Evolutionary conservation across 2,329 filamentous ascomycete genomes (phyloP).

Genomic region (Cordyceps pruinosa): DNA sequence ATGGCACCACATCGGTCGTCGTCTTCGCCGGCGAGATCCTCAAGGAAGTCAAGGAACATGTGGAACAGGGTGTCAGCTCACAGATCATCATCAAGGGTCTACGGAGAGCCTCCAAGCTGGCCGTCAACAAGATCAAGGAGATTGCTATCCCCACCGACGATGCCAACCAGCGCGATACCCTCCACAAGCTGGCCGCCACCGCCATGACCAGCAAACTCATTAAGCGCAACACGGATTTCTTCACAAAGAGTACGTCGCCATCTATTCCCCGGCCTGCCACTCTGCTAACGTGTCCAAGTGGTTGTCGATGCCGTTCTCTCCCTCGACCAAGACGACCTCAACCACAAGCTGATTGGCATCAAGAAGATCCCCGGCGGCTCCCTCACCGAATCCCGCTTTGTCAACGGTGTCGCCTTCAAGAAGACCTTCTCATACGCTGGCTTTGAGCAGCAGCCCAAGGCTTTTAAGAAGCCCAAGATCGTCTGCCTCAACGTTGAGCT

Average conservation of each 20-base stretch:
- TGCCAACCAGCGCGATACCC: constrained; percentile 76
- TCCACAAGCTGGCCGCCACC: constrained; percentile 82
- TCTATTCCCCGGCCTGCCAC: neutral
- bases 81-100: constrained; percentile 97
- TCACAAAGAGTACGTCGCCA: constrained; percentile 75
- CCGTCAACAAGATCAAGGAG: constrained; percentile 98
- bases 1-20: constrained; percentile 95
- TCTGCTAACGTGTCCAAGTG: constrained; percentile 52
- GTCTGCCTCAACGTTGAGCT: constrained; percentile 97
- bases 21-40: constrained; percentile 96
- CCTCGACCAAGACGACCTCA: constrained; percentile 91
- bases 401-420: constrained; percentile 98
- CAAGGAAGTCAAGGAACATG: constrained; percentile 92
- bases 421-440: constrained; percentile 99
- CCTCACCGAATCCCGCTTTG: constrained; percentile 90
- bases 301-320: constrained; percentile 94
- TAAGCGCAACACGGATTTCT: constrained; percentile 93
- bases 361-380: constrained; percentile 98
- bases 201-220: constrained; percentile 99
- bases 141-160: constrained; percentile 84
- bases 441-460: constrained; percentile 98
- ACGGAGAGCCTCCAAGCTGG: constrained; percentile 78
- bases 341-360: constrained; percentile 95
- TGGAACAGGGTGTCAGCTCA: constrained; percentile 93
- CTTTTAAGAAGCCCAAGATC: constrained; percentile 89